Percentiles rank a stretch among this genome's conserved stretches.
Conservation (phyloP, 1,139 yeast species). For the Protomyces macrosporus region DNA sequence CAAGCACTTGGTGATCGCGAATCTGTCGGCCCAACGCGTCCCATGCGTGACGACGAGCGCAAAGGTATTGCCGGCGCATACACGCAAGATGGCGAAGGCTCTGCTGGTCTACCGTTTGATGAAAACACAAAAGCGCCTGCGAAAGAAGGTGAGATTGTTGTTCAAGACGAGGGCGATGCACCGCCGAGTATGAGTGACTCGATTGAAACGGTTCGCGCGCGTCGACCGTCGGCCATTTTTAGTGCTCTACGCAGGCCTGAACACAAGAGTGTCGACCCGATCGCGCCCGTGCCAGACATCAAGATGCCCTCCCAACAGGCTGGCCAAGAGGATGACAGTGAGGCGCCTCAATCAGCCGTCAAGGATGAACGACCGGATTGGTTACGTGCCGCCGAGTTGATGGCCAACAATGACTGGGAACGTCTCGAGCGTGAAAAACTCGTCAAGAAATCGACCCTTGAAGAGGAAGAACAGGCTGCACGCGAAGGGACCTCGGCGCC, state of each 20-base stretch:
- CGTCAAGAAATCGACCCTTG: neutral
- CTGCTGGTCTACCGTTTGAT: slow-evolving; percentile 28
- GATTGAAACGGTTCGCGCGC: slow-evolving; percentile 7
- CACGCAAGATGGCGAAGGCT: slow-evolving; percentile 28
- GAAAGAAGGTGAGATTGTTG: slow-evolving; percentile 17
- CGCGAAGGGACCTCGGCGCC: slow-evolving; percentile 10
- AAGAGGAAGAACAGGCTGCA: slow-evolving; percentile 10
- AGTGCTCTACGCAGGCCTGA: slow-evolving; percentile 3
- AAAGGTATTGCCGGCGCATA: slow-evolving; percentile 17
- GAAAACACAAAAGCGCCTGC: slow-evolving; percentile 1
- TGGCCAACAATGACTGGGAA: slow-evolving; percentile 23
- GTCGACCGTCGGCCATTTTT: slow-evolving; percentile 13
- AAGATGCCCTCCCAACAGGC: slow-evolving; percentile 1
- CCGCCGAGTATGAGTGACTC: slow-evolving; percentile 17
- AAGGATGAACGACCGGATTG: slow-evolving; percentile 24
- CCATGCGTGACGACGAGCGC: slow-evolving; percentile 7
- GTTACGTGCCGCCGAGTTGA: slow-evolving; percentile 26
- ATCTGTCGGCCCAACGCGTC: slow-evolving; percentile 18
- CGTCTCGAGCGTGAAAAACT: slow-evolving; percentile 3
- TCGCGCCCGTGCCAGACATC: slow-evolving; percentile 13
- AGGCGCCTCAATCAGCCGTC: neutral
- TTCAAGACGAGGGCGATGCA: slow-evolving; percentile 14
- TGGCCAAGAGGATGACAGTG: neutral
- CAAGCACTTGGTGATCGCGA: slow-evolving; percentile 5
- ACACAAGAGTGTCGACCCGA: slow-evolving; percentile 5